Base-by-base conservation (phyloP, 176 grass and related monocot species). In the Guadua angustifolia region DNA sequence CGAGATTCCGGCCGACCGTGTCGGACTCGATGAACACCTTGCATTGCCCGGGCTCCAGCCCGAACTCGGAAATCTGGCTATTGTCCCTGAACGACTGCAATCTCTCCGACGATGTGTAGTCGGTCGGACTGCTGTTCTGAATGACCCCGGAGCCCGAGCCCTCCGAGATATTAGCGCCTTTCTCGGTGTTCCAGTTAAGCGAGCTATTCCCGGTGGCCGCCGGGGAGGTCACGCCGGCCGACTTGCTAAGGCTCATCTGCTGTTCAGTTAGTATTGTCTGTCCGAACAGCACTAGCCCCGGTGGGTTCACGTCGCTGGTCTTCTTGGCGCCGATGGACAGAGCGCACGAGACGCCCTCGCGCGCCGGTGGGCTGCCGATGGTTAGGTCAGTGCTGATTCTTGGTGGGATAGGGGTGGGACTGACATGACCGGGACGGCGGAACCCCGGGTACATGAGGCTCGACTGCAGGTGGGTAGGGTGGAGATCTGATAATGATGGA, bases 21-120 rank as follows among this genome's bases (percentile, higher is more conserved):
- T 98, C 95, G 0, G 89, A 92, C 69, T 98, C 92, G 45, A 94
- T 68, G 86, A 93, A 98, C 76, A 94, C 91, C 87, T 95, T 94
- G 85, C 95, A 99, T 49, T 94, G 91, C 25, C 97, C 91, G 25
- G 75, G 53, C 80, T 90, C 79, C 63, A 89, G 36, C 3, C 78
- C 65, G 72, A 57, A 10, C 63, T 90, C 88, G 57, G 46, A 73
- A 45, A 21, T 12, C 6, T 45, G 22, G 77, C 26, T 21, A 16
- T 11, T 59, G 39, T 69, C 80, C 1, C 42, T 16, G 19, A 69
- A 87, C 84, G 52, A 79, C 16, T 72, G 80, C 73, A 26, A 57
- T 17, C 47, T 64, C 58, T 79, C 79, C 26, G 73, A 40, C 19
- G 84, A 84, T 0, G 62, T 67, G 69, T 87, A 75, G 45, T 80